Conservation (phyloP, 1,284 basidiomycete species). For the Schizophyllum amplum region DNA sequence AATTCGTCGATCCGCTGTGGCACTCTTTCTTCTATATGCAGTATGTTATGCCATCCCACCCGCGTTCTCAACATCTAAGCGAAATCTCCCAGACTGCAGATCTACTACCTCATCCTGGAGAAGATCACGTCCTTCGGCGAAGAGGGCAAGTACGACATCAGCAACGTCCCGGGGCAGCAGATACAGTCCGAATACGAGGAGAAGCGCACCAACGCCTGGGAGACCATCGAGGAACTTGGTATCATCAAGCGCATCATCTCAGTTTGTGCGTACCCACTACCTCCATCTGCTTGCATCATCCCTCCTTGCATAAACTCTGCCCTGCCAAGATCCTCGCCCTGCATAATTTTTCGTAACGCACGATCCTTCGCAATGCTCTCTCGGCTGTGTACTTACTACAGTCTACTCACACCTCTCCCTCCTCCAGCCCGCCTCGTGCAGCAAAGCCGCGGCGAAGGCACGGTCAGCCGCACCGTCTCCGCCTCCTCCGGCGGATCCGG, state of each 20-base stretch:
- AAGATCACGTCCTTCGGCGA: conserved; percentile 86
- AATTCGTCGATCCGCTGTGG: conserved; percentile 95
- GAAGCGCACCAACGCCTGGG: conserved; percentile 74
- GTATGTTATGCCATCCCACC: conserved; percentile 41
- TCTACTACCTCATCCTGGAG: conserved; percentile 90
- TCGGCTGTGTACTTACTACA: no score
- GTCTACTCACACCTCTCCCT: conserved; percentile 1
- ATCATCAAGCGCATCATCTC: conserved; percentile 80
- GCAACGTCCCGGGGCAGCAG: conserved; percentile 55
- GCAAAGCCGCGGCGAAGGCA: conserved; percentile 33
- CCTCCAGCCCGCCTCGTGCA: conserved; percentile 57
- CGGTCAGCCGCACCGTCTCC: conserved; percentile 29
- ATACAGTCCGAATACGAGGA: conserved; percentile 76
- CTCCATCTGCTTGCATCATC: background rate
- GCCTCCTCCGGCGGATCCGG: conserved; percentile 23
- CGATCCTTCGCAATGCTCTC: no score
- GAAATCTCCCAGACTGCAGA: conserved; percentile 63
- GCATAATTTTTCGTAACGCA: conserved; percentile 3
- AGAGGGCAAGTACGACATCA: conserved; percentile 69
- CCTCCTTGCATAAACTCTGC: conserved; percentile 5
- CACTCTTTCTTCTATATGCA: conserved; percentile 99
- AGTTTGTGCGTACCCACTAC: conserved; percentile 53
- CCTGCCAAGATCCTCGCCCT: no score
- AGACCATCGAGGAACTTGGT: conserved; percentile 64
- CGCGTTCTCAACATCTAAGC: conserved; percentile 1